Evolutionary conservation across 345 rosid species (phyloP).

Genomic region (Rhodamnia rubescens): DNA sequence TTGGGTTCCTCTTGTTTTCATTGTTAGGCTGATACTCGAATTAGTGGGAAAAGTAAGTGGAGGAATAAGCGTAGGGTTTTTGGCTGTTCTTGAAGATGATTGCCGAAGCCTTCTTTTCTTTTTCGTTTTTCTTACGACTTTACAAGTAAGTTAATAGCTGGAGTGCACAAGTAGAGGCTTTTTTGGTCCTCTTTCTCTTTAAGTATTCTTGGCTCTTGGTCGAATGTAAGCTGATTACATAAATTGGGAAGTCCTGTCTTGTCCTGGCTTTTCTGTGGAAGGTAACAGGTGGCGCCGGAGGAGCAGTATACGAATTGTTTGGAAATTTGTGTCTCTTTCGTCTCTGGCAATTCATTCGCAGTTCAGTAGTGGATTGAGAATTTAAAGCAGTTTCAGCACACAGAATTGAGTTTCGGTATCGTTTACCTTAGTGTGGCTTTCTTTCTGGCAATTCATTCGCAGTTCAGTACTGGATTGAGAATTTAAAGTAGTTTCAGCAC

Average conservation of each 20-base stretch:
- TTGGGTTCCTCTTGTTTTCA: not conserved
- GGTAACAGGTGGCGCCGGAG: not conserved
- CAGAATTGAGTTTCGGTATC: not conserved
- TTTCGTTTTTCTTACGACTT: not conserved
- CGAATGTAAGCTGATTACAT: not conserved
- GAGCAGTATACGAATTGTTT: not conserved
- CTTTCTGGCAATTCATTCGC: not conserved
- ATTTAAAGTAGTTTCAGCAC: not conserved
- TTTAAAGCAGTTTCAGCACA: not conserved
- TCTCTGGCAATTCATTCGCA: not conserved
- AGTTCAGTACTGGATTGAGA: not conserved
- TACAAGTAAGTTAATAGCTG: not conserved
- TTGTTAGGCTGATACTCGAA: not conserved
- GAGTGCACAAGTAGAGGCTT: not conserved
- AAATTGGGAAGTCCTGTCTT: not conserved
- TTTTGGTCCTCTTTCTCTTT: not conserved
- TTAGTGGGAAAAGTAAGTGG: not conserved
- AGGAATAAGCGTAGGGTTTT: not conserved
- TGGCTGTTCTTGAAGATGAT: not conserved
- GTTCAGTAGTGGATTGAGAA: not conserved
- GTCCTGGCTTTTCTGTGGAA: not conserved
- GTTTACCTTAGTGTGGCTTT: not conserved
- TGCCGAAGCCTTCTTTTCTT: not conserved
- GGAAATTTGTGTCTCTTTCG: not conserved
- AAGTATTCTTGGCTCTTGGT: not conserved